These are phyloP conservation scores for Malus hybrid DNA, from an alignment of 331 rosid species.

Conservation along the genomic window DNA sequence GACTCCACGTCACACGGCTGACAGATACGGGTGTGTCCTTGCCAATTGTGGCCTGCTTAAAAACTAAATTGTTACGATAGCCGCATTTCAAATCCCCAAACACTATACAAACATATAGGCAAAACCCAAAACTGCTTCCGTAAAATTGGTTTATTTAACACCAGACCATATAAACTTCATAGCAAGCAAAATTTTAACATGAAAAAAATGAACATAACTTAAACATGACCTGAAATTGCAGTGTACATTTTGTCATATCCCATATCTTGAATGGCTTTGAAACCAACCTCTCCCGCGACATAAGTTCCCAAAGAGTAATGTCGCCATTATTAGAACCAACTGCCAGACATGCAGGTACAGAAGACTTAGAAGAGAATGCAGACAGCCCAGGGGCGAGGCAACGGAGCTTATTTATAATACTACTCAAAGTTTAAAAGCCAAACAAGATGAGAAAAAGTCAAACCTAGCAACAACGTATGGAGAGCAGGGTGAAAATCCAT, in stretches of 20 bases:
- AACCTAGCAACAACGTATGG: slow-evolving; percentile 72
- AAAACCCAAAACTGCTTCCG: background rate
- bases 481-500: slow-evolving; percentile 91
- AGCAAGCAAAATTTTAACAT: background rate
- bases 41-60: slow-evolving; percentile 47
- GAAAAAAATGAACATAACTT: background rate
- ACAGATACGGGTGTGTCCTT: slow-evolving; percentile 62
- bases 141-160: slow-evolving; percentile 1
- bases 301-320: slow-evolving; percentile 73
- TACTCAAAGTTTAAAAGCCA: background rate
- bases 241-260: slow-evolving; percentile 44
- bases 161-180: slow-evolving; percentile 12
- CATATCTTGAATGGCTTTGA: slow-evolving; percentile 74
- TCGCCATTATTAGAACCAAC: slow-evolving; percentile 80
- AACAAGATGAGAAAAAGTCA: slow-evolving; percentile 8
- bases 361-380: background rate
- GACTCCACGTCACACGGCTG: slow-evolving; percentile 86
- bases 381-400: background rate
- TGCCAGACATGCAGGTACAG: slow-evolving; percentile 25
- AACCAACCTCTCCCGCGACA: slow-evolving; percentile 53
- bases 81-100: slow-evolving; percentile 18
- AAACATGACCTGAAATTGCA: slow-evolving; percentile 61
- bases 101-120: background rate
- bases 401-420: background rate
- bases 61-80: slow-evolving; percentile 25